Conservation (phyloP, 2,329 filamentous ascomycete species). For the Coleophoma crateriformis region DNA sequence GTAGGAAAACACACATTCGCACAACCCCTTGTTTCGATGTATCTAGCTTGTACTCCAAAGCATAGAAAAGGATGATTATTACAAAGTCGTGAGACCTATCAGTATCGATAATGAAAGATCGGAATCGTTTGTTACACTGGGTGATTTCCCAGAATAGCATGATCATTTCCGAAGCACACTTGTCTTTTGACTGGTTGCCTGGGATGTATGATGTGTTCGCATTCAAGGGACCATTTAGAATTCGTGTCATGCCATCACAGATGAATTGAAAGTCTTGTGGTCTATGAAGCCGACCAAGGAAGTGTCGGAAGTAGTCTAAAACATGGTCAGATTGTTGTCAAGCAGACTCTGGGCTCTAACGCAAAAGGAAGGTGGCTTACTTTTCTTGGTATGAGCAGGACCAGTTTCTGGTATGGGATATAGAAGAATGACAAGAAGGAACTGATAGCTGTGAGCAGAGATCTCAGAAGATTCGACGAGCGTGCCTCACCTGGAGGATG, state of each 20-base stretch:
- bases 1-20: conserved; percentile 93
- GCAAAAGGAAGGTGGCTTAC: conserved; percentile 8
- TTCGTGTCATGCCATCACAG: conserved; percentile 87
- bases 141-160: conserved; percentile 97
- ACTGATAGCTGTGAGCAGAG: conserved; percentile 35
- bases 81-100: conserved; percentile 91
- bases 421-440: conserved; percentile 78
- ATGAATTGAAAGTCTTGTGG: conserved; percentile 98
- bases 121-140: conserved; percentile 96
- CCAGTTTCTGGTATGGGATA: conserved; percentile 82
- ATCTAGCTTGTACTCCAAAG: conserved; percentile 82
- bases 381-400: conserved; percentile 65
- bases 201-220: conserved; percentile 85
- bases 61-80: conserved; percentile 85
- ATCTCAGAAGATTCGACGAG: background rate
- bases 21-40: conserved; percentile 85
- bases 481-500: conserved; percentile 52
- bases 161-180: conserved; percentile 91
- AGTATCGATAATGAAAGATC: conserved; percentile 95
- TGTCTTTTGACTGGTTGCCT: conserved; percentile 71
- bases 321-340: conserved; percentile 4
- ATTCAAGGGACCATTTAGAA: conserved; percentile 88
- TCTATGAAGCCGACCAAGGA: conserved; percentile 72
- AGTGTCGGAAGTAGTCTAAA: conserved; percentile 78
- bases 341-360: too few species aligned